Evolutionary conservation across 2,329 filamentous ascomycete genomes (phyloP).

Genomic region (Epichloe bromicola): DNA sequence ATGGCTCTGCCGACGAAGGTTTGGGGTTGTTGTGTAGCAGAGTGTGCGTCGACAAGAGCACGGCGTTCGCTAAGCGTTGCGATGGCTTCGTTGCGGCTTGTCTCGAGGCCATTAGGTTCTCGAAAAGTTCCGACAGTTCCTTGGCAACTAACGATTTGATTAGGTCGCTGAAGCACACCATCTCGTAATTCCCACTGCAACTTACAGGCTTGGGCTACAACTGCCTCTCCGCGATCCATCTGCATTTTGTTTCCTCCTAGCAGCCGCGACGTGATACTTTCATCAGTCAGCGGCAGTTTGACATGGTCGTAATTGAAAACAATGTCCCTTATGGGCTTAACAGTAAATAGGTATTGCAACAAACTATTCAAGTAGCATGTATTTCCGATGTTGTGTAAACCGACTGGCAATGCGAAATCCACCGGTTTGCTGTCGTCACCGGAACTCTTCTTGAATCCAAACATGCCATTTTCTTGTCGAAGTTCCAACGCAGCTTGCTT

Average conservation of each 20-base stretch:
- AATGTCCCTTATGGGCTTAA: constrained; percentile 68
- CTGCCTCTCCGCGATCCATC: constrained; percentile 44
- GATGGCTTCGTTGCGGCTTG: constrained; percentile 54
- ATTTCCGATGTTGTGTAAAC: constrained; percentile 87
- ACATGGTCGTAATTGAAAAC: constrained; percentile 63
- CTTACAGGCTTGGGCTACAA: constrained; percentile 61
- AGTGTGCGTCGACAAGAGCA: constrained; percentile 45
- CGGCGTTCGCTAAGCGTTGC: constrained; percentile 66
- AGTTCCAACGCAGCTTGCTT: constrained; percentile 15
- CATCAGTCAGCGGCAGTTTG: constrained; percentile 53
- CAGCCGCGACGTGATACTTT: constrained; percentile 50
- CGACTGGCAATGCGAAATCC: constrained; percentile 56
- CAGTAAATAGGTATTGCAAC: constrained; percentile 86
- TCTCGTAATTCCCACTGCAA: constrained; percentile 9
- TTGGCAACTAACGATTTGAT: constrained; percentile 49
- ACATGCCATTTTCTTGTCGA: constrained; percentile 8
- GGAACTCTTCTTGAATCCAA: constrained; percentile 7
- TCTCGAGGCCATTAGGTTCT: constrained; percentile 52
- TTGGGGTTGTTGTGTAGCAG: constrained; percentile 21
- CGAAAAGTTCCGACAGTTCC: constrained; percentile 59
- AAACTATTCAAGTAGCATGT: constrained; percentile 97
- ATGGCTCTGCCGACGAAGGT: constrained; percentile 12
- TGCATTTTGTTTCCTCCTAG: constrained; percentile 55
- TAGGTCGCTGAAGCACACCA: constrained; percentile 20
- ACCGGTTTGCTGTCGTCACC: constrained; percentile 8